Percentiles rank a stretch among this genome's conserved stretches.
phyloP scores from a whole-genome alignment of 345 rosid species.

The Mangifera indica region DNA sequence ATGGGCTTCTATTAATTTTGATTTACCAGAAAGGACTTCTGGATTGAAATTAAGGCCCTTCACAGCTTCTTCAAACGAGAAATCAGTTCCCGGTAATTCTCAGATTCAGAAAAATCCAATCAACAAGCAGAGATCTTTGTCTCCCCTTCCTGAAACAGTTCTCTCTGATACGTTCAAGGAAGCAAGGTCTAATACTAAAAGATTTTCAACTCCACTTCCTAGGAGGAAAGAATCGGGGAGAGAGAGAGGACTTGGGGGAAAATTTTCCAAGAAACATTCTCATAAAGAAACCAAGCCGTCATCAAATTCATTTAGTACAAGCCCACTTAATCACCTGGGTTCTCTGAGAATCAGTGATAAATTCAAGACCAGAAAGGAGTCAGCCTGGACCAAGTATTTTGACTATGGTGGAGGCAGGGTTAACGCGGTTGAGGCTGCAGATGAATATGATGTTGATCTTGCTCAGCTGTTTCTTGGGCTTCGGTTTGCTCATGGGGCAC shows the following conservation, averaged over 20 bases:
- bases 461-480: slow-evolving; percentile 88
- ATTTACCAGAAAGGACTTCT: slow-evolving; percentile 29
- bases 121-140: slow-evolving; percentile 73
- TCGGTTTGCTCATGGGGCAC: slow-evolving; percentile 90
- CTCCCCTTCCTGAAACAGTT: slow-evolving; percentile 63
- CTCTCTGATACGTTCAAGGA: slow-evolving; percentile 81
- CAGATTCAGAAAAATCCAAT: slow-evolving; percentile 48
- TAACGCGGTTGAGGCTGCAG: slow-evolving; percentile 65
- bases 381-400: slow-evolving; percentile 82
- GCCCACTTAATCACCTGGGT: slow-evolving; percentile 61
- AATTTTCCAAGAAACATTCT: slow-evolving; percentile 39
- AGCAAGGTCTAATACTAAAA: slow-evolving; percentile 66
- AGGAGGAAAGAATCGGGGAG: slow-evolving; percentile 50
- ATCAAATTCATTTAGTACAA: slow-evolving; percentile 36
- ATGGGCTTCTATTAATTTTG: slow-evolving; percentile 47
- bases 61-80: slow-evolving; percentile 23
- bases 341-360: slow-evolving; percentile 58
- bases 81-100: slow-evolving; percentile 30
- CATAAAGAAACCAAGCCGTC: slow-evolving; percentile 32
- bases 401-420: slow-evolving; percentile 82
- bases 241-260: slow-evolving; percentile 39
- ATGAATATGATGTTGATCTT: slow-evolving; percentile 68
- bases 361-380: slow-evolving; percentile 56
- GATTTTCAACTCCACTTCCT: slow-evolving; percentile 86
- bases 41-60: slow-evolving; percentile 49